A percentile compares a stretch with the other conserved stretches of the same genome.
These are phyloP conservation scores for Coleophoma eucalyptorum DNA, from an alignment of 2,329 filamentous ascomycete genomes.

Conservation along the genomic window DNA sequence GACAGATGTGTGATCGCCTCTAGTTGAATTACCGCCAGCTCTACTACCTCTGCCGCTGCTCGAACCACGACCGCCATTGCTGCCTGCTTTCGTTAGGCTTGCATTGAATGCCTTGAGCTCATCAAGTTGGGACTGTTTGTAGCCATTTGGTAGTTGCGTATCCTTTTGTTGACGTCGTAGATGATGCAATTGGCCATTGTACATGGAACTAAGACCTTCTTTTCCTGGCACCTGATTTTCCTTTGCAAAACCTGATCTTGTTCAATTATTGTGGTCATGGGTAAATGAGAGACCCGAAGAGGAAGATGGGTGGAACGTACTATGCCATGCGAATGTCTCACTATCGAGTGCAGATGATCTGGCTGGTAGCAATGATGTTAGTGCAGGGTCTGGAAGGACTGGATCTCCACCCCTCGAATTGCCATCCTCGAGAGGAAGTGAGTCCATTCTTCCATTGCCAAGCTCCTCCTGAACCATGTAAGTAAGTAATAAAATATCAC, in stretches of 20 bases:
- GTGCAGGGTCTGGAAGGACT: background rate
- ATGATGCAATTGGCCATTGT: no score
- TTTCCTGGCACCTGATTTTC: no score
- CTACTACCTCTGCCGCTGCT: background rate
- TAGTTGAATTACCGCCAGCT: background rate
- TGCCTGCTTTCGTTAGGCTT: background rate
- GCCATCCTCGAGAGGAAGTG: constrained; percentile 6
- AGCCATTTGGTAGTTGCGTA: no score
- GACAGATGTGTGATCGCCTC: background rate
- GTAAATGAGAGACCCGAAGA: no score
- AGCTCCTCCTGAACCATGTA: constrained; percentile 4
- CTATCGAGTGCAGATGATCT: background rate
- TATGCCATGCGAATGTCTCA: background rate
- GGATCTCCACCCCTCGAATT: background rate
- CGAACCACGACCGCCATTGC: background rate
- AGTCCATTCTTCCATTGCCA: constrained; percentile 5
- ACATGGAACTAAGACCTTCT: no score
- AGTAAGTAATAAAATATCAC: background rate
- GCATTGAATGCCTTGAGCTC: background rate
- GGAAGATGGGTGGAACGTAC: background rate
- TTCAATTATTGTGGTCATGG: no score
- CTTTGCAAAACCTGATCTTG: no score
- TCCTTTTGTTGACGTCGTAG: no score
- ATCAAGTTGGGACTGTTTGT: background rate
- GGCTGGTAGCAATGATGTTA: background rate